phyloP scores from a whole-genome alignment of 2,329 filamentous ascomycete genomes.

The Penicillium vulpinum region DNA sequence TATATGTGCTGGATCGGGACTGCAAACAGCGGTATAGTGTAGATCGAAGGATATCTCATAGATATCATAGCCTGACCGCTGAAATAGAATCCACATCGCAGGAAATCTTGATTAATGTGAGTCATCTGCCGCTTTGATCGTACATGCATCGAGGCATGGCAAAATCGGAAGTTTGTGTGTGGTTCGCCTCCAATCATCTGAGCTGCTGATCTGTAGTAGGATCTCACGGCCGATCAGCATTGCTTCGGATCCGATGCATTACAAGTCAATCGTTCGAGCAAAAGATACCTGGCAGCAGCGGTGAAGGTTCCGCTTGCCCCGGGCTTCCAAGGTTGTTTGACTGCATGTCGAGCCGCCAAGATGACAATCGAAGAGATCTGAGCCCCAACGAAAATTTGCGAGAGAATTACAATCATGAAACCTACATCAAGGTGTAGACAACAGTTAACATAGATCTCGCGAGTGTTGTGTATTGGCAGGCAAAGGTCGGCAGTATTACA shows the following conservation, averaged over 20 bases:
- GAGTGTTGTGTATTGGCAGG: background rate
- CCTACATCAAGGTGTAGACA: background rate
- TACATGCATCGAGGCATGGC: constrained; percentile 11
- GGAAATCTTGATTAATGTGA: constrained; percentile 4
- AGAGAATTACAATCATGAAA: background rate
- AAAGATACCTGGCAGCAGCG: constrained; percentile 14
- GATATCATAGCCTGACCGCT: constrained; percentile 1
- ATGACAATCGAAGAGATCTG: constrained; percentile 1
- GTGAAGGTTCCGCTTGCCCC: constrained; percentile 15
- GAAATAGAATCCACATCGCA: background rate
- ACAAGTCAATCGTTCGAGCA: constrained; percentile 6
- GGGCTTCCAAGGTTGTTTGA: constrained; percentile 4
- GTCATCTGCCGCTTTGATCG: constrained; percentile 3
- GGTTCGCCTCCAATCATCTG: constrained; percentile 5
- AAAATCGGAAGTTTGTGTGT: constrained; percentile 1
- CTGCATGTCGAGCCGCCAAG: constrained; percentile 3
- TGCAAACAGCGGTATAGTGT: constrained; percentile 9
- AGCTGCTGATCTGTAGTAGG: background rate
- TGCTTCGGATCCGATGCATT: constrained; percentile 3
- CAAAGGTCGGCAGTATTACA: constrained; percentile 23
- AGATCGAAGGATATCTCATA: background rate
- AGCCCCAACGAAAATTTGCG: background rate
- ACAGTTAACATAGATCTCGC: background rate
- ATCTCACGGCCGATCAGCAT: background rate
- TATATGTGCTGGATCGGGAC: background rate